These are phyloP conservation scores for Jaminaea rosea DNA, from an alignment of 1,284 basidiomycete species.

Conservation along the genomic window DNA sequence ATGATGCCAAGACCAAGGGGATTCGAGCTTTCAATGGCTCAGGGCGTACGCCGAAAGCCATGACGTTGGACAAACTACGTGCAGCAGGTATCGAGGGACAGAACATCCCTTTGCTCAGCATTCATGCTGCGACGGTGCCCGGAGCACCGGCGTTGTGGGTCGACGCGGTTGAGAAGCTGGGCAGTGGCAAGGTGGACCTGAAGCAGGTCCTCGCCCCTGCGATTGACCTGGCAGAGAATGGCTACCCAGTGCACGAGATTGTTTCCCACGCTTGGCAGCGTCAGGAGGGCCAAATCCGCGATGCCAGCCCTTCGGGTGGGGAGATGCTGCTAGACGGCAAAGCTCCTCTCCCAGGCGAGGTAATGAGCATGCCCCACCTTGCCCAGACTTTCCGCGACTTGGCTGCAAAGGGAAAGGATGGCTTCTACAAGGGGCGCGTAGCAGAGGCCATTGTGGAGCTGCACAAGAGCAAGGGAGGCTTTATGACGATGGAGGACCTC, in stretches of 20 bases:
- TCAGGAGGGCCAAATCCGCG: conserved; percentile 66
- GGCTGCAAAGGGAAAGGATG: conserved; percentile 71
- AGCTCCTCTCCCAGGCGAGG: conserved; percentile 55
- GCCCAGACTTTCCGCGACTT: conserved; percentile 73
- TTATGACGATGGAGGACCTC: conserved; percentile 82
- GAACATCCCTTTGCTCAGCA: conserved; percentile 46
- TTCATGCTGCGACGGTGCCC: conserved; percentile 86
- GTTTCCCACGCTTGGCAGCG: conserved; percentile 56
- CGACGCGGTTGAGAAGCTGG: conserved; percentile 73
- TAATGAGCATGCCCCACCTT: conserved; percentile 57
- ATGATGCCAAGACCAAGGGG: conserved; percentile 66
- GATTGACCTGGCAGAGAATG: conserved; percentile 44
- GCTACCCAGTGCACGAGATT: conserved; percentile 34
- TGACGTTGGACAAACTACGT: conserved; percentile 66
- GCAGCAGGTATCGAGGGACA: conserved; percentile 61
- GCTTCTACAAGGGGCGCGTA: conserved; percentile 82
- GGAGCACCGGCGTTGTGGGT: conserved; percentile 88
- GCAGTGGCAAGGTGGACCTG: conserved; percentile 68
- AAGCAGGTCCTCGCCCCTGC: conserved; percentile 73
- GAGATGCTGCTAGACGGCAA: conserved; percentile 70
- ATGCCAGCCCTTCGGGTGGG: conserved; percentile 67
- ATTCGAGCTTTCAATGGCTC: conserved; percentile 80
- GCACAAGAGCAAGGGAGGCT: conserved; percentile 64
- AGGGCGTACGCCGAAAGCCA: conserved; percentile 62
- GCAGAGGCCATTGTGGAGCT: conserved; percentile 78